phyloP scores from a whole-genome alignment of 73 alveolate genomes.

The Diophrys sp. region DNA sequence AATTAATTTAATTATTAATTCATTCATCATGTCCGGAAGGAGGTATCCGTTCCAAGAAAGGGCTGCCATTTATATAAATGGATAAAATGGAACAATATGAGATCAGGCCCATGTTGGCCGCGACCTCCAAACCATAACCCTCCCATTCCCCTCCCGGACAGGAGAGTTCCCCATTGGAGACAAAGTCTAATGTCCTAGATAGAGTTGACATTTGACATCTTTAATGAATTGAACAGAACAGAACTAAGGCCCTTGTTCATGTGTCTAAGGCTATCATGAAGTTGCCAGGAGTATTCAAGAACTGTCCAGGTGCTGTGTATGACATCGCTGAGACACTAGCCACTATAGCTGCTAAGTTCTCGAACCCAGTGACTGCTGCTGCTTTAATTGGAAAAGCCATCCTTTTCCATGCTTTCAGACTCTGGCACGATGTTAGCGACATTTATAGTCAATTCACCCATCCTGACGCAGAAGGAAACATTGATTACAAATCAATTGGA shows the following conservation, averaged over 20 bases:
- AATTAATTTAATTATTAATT: too few relatives aligned
- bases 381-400: neutral
- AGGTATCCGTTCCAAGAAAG: too few relatives aligned
- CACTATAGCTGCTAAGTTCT: neutral
- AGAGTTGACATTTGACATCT: too few relatives aligned
- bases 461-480: neutral
- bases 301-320: neutral
- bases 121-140: too few relatives aligned
- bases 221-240: too few relatives aligned
- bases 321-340: neutral
- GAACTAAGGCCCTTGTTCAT: neutral
- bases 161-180: too few relatives aligned
- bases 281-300: neutral
- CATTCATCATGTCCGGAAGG: too few relatives aligned
- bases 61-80: too few relatives aligned
- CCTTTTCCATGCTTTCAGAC: neutral
- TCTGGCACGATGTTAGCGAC: neutral
- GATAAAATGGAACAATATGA: too few relatives aligned
- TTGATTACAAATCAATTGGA: neutral
- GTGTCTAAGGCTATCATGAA: neutral
- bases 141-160: too few relatives aligned
- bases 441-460: neutral
- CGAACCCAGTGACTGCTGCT: conserved; percentile 1
- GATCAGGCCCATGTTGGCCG: too few relatives aligned
- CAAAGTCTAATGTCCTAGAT: too few relatives aligned